Base-by-base conservation (phyloP, 2,329 filamentous ascomycete genomes). In the Apiospora kogelbergensis region DNA sequence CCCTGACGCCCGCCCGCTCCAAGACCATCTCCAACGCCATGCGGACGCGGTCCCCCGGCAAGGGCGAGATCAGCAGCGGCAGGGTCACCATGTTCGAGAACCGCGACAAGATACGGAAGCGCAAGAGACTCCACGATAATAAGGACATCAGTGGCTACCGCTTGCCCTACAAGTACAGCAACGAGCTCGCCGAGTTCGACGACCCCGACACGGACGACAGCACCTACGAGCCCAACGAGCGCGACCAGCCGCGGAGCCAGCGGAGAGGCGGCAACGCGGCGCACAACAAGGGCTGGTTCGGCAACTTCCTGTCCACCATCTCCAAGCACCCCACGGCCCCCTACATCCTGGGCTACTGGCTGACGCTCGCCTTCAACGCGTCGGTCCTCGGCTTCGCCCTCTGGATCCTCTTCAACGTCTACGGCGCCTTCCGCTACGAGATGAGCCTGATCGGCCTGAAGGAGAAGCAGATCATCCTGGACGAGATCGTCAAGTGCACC, bases 391-490 rank as follows among this genome's bases (percentile, higher is more conserved):
- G 79, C 5, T 78, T 85, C 15, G 68, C 81, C 83, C 80, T 89
- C 48, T 95, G 91, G 79, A 83, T 93, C 57, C 84, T 93, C 42
- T 93, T 91, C 81, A 85, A 87, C 1, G 87, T 93, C 73, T 88
- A 93, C 72, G 83, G 85, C 17, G 91, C 92, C 10, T 89, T 96
- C 67, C 89, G 90, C 17, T 85, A 87, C 30, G 95, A 98, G 92
- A 92, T 44, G 89, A 91, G 11, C 86, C 91, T 60, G 88, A 89
- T 68, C 90, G 90, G 15, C 89, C 90, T n/a, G 84, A 88, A 2
- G 87, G 89, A 24, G 37, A 60, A 10, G 30, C 57, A 11, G 17
- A 4, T 10, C 17, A 88, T 96, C 26, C 81, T 95, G 70, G 87
- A 89, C 13, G 89, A 94, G 72, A 96, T 96, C 78, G 86, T 88